These are phyloP conservation scores for Tardiomyces digboiensis DNA, from an alignment of 1,139 yeast species.

Conservation along the genomic window DNA sequence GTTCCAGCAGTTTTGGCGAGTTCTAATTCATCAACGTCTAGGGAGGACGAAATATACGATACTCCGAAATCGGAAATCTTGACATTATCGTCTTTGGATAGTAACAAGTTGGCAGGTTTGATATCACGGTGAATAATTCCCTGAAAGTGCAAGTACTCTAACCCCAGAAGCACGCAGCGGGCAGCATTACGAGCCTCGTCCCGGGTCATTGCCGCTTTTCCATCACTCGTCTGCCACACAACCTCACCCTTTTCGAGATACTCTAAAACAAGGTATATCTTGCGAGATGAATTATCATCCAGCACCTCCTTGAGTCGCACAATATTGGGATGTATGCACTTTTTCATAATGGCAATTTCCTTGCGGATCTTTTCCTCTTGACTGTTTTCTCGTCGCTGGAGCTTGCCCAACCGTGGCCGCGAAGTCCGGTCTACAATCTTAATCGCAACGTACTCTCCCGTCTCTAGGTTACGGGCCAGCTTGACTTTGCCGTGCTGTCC, in stretches of 20 bases:
- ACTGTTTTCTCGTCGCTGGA: constrained; percentile 31
- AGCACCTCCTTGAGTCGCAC: constrained; percentile 81
- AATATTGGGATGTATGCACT: constrained; percentile 85
- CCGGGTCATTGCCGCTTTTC: constrained; percentile 53
- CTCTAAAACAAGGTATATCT: constrained; percentile 85
- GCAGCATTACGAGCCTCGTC: constrained; percentile 60
- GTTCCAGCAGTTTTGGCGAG: constrained; percentile 88
- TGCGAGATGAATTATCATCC: constrained; percentile 76
- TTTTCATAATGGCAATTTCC: constrained; percentile 95
- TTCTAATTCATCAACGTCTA: constrained; percentile 61
- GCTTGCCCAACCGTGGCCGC: constrained; percentile 46
- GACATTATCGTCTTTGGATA: constrained; percentile 62
- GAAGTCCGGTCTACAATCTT: constrained; percentile 81
- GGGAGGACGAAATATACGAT: constrained; percentile 60
- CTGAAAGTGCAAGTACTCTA: constrained; percentile 87
- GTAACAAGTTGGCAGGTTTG: constrained; percentile 88
- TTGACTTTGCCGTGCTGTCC: constrained; percentile 99
- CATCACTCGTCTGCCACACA: constrained; percentile 54
- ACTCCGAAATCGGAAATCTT: constrained; percentile 97
- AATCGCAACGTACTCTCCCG: constrained; percentile 77
- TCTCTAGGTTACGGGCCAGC: constrained; percentile 65
- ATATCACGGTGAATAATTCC: constrained; percentile 96
- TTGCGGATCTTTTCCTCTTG: constrained; percentile 72
- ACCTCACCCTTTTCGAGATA: constrained; percentile 91
- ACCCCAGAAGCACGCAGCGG: constrained; percentile 79